These are phyloP conservation scores for Toxicodendron radicans DNA, from an alignment of 345 rosid genomes.

Conservation along the genomic window DNA sequence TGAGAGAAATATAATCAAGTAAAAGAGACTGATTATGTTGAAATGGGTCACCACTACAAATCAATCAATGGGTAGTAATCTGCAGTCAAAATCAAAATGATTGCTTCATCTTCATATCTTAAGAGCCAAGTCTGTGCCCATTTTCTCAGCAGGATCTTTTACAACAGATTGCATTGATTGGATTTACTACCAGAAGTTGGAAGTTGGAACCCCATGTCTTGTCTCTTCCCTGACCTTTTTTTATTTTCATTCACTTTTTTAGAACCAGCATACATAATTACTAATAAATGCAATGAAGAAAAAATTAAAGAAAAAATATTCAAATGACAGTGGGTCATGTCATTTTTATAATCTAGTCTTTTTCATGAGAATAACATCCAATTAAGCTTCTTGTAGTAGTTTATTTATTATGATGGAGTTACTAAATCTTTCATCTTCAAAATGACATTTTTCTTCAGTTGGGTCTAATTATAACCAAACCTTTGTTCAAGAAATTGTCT, in stretches of 20 bases:
- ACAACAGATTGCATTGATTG: conserved; percentile 10
- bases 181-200: background rate
- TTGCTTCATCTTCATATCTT: conserved; percentile 34
- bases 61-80: conserved; percentile 17
- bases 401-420: too few species aligned
- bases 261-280: background rate
- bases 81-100: conserved; percentile 40
- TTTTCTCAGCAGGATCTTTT: conserved; percentile 23
- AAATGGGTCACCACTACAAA: conserved; percentile 10
- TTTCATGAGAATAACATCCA: too few species aligned
- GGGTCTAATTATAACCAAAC: too few species aligned
- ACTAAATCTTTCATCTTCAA: too few species aligned
- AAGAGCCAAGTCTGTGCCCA: conserved; percentile 22
- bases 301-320: too few species aligned
- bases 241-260: background rate
- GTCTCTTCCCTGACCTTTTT: background rate
- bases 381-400: too few species aligned
- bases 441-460: too few species aligned
- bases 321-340: background rate
- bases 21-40: conserved; percentile 13
- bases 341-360: too few species aligned
- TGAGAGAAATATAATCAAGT: conserved; percentile 12
- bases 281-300: too few species aligned
- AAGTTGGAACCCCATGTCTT: background rate
- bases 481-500: too few species aligned